Evolutionary conservation across 2,329 filamentous ascomycete genomes (phyloP), one percentile per base, ranked within the genome.

Genomic region (Ceratocystis lukuohia): DNA sequence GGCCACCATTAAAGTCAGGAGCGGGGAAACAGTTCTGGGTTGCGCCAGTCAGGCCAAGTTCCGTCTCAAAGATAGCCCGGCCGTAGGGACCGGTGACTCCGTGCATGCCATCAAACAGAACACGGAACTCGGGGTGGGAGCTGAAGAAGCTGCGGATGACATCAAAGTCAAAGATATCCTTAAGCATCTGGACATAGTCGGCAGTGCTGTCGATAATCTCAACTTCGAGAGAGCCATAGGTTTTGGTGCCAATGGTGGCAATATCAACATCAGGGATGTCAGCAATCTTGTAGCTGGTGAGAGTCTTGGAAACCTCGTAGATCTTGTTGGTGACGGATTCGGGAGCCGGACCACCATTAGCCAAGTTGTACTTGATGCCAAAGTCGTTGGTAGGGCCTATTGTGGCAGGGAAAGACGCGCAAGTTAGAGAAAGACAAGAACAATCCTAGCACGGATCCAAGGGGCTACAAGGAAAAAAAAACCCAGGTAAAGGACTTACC

Each of bases 361-460:
- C 82, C 68, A 99, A 82, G 82, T 99, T 99, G 84, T 99, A 99
- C 81, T 99, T 99, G 86, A 99, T 99, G 72, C 94, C 94, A 73
- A 99, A 99, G 78, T 99, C 94, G 75, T 94, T 88, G 72, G 85
- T 88, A 69, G 94, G 94, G 64, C 92, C 91, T 96, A 71, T 56
- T 2, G 44, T 25, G 22, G 17, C 44, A 50, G 59, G 25, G 17
- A 25, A 50, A 41, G 46, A 10, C 20, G 25, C 17, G 17, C 37
- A n/a, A 37, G 53, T 53, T 53, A 64, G 66, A 10, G 66, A 10
- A 8, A 64, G 30, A 15, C 37, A 5, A 28, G 65, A 22, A 48
- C 17, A 20, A 22, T 30, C 15, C 65, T 46, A 61, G 44, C 8
- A 62, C 50, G 25, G 48, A n/a, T 22, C 20, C 45, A 28, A 20